Evolutionary conservation across 371 early-diverging fungal genomes (phyloP).

Genomic region (Rhizoclosmatium hyalinum): DNA sequence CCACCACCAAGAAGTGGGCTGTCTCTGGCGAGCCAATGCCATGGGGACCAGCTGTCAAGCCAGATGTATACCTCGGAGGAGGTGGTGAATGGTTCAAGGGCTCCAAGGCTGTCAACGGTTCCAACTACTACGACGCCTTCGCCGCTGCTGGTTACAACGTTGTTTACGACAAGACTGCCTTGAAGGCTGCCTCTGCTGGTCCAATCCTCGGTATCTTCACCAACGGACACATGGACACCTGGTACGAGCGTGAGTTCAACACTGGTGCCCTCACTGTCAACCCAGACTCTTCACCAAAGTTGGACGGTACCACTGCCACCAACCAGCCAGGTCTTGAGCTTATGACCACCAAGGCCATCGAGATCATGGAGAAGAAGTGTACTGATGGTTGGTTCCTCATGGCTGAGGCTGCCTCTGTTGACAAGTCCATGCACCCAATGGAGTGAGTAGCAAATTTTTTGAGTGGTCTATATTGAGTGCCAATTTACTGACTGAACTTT

Average conservation of each 20-base stretch:
- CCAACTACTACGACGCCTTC: conserved; percentile 64
- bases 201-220: conserved; percentile 79
- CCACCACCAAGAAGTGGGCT: conserved; percentile 9
- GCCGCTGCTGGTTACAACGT: conserved; percentile 66
- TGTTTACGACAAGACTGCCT: conserved; percentile 57
- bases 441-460: conserved; percentile 40
- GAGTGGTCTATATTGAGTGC: too few relatives aligned
- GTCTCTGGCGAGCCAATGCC: conserved; percentile 14
- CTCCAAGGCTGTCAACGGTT: conserved; percentile 54
- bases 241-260: conserved; percentile 74
- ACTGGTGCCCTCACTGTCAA: conserved; percentile 60
- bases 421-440: conserved; percentile 74
- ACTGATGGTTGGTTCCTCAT: conserved; percentile 76
- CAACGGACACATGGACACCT: conserved; percentile 67
- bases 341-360: conserved; percentile 71
- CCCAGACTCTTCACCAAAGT: conserved; percentile 48
- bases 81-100: conserved; percentile 39
- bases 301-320: conserved; percentile 60
- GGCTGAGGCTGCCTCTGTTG: conserved; percentile 79
- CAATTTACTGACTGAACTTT: not conserved
- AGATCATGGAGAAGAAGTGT: conserved; percentile 54
- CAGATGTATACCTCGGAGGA: conserved; percentile 74
- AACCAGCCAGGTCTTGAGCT: conserved; percentile 73
- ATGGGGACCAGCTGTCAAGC: conserved; percentile 53
- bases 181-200: conserved; percentile 61